Base-by-base conservation (phyloP, 306 rosid genomes). In the Begonia peltatifolia region DNA sequence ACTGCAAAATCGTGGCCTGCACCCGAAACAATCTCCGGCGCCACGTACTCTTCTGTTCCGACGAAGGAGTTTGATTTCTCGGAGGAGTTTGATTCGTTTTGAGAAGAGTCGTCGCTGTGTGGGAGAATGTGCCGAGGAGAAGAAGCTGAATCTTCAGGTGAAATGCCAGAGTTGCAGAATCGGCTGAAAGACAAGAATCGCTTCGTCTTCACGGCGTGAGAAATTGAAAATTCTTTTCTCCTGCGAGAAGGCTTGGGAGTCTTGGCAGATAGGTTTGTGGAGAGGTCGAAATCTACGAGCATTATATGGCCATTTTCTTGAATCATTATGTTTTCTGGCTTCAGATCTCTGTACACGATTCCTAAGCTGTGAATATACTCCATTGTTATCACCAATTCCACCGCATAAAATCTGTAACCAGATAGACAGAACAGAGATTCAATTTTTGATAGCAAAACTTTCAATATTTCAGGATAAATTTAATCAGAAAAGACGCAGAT, bases 41-140 rank as follows among this genome's bases (percentile, higher is more conserved):
- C 87, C 48, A 90, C 94, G 66, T 90, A 90, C 65, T 90, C 97
- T 71, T 90, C 97, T 0, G 95, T 90, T 13, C 97, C 97, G 6
- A 90, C 97, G 55, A 90, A 90, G 15, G 97, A 85, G 70, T 83
- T 90, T 2, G 87, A 90, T 53, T 80, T 85, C 59, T 73, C 94
- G 14, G 79, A 76, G 2, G 84, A 72, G 69, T 66, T 52, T 0
- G 79, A 70, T 20, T 59, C 73, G 51, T 78, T 35, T 22, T 15
- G 17, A 0, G 30, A 38, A 22, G 59, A 13, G 10, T 18, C 4
- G 3, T 10, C 0, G 6, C 5, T 6, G 53, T 15, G 25, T 55
- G 2, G 63, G 1, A 20, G 64, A 22, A 43, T 59, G 9, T 30
- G 38, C 38, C 38, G 38, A 8, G 57, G 9, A 3, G 11, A 56